Evolutionary conservation across 179 eudicot species (phyloP).

Genomic region (Silene coronaria): DNA sequence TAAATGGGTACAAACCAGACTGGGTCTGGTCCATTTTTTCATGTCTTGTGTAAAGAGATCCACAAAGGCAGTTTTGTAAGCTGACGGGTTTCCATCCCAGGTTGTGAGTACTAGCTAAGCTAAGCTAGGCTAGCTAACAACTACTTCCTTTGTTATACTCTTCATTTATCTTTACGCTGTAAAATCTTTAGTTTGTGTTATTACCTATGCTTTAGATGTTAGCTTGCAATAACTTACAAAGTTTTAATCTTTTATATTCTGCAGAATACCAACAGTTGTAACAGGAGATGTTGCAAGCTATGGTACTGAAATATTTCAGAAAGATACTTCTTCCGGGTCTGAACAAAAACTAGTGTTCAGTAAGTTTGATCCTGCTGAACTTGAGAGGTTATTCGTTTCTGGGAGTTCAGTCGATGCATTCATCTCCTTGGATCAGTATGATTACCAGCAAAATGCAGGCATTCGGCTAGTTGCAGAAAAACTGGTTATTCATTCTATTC

Average conservation of each 20-base stretch:
- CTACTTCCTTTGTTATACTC: background rate
- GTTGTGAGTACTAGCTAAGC: background rate
- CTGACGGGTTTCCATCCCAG: background rate
- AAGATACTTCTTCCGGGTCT: slow-evolving; percentile 42
- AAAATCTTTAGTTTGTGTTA: background rate
- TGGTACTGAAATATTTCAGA: slow-evolving; percentile 65
- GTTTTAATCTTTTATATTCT: slow-evolving; percentile 4
- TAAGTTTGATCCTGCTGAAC: slow-evolving; percentile 60
- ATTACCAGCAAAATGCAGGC: slow-evolving; percentile 82
- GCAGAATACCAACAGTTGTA: slow-evolving; percentile 61
- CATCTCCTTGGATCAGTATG: slow-evolving; percentile 70
- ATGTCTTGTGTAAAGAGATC: too few species aligned
- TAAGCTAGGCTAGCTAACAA: too few species aligned
- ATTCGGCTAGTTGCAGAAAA: slow-evolving; percentile 78
- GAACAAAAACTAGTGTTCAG: slow-evolving; percentile 57
- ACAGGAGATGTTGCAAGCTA: slow-evolving; percentile 44
- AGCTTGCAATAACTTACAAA: background rate
- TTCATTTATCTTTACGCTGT: background rate
- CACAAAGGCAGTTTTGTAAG: background rate
- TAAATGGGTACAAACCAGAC: too few species aligned
- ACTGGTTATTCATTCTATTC: slow-evolving; percentile 44
- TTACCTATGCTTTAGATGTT: background rate
- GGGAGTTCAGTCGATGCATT: slow-evolving; percentile 59
- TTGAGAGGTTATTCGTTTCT: slow-evolving; percentile 52
- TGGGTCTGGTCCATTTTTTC: too few species aligned